Base-by-base conservation (phyloP, 176 grass and related monocot species). In the Alopecurus myosuroides region DNA sequence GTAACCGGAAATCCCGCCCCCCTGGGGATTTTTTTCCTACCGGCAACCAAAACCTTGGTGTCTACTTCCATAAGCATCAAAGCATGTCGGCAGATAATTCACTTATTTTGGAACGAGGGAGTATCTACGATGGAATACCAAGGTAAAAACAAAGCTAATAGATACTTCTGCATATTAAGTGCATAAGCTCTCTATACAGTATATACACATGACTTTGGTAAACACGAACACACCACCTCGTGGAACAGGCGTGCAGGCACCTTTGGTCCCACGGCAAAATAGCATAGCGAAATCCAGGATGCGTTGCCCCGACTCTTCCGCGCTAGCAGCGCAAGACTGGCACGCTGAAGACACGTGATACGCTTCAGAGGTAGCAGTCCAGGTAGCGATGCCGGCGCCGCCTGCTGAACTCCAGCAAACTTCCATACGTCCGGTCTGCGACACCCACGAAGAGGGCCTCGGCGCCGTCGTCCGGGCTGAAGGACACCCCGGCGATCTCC, bases 351-450 rank as follows among this genome's bases (percentile, higher is more conserved):
- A 15, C 22, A 18, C 26, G 18, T 22, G 30, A 9, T 34, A 22
- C 18, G 22, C 26, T 51, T 75, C 46, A 75, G 18, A 92, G 77
- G 23, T 82, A 91, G 3, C 37, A 83, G 75, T 90, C 90, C 3
- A 90, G 78, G 78, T 92, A 88, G 4, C 25, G 50, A 36, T 76
- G 33, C 15, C 60, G 26, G 63, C 80, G 86, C 4, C 85, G 87
- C 30, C 85, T 64, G 11, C 82, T 86, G 83, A 98, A 95, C 89
- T 98, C 96, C 4, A 95, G 56, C 42, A 95, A 41, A 28, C 96
- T 86, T 33, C 96, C 96, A 51, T 98, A 98, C 2, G 87, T 94
- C 6, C 77, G 42, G 73, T 98, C 91, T 0, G 96, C 93, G 76
- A 98, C 44, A 26, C 91, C 52, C 0, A 98, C 87, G 81, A 95